Conservation (phyloP, 192 early-diverging fungal genomes). For the Tieghemiomyces parasiticus region DNA sequence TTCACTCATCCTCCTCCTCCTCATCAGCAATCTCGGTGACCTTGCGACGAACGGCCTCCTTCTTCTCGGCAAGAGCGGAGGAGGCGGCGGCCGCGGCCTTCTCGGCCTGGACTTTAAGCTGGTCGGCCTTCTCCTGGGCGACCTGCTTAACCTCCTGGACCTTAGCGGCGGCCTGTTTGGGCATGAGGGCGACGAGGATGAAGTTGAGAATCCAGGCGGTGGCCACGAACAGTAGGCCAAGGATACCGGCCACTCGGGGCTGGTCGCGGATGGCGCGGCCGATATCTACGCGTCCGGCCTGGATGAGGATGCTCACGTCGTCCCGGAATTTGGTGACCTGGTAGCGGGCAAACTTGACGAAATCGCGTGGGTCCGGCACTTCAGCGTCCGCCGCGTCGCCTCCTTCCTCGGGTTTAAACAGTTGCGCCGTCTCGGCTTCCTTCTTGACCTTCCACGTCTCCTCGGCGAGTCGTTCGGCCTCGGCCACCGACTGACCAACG, state of each 20-base stretch:
- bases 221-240: constrained; percentile 7
- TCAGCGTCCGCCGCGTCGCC: constrained; percentile 2
- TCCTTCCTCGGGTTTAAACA: constrained; percentile 24
- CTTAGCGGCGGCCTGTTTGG: not conserved
- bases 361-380: not conserved
- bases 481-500: constrained; percentile 51
- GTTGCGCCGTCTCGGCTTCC: constrained; percentile 39
- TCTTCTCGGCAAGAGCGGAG: not conserved
- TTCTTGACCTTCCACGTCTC: constrained; percentile 70
- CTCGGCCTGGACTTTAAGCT: not conserved
- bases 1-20: no score
- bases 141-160: not conserved
- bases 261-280: not conserved
- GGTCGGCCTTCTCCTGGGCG: not conserved
- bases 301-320: not conserved
- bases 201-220: not conserved
- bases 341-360: constrained; percentile 10
- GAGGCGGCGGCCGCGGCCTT: not conserved
- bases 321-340: not conserved
- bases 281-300: constrained; percentile 1
- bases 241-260: constrained; percentile 1
- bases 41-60: not conserved
- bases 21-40: not conserved
- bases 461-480: constrained; percentile 53
- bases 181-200: not conserved